Base-by-base conservation (phyloP, 2,329 filamentous ascomycete genomes). In the Alternaria longipes region DNA sequence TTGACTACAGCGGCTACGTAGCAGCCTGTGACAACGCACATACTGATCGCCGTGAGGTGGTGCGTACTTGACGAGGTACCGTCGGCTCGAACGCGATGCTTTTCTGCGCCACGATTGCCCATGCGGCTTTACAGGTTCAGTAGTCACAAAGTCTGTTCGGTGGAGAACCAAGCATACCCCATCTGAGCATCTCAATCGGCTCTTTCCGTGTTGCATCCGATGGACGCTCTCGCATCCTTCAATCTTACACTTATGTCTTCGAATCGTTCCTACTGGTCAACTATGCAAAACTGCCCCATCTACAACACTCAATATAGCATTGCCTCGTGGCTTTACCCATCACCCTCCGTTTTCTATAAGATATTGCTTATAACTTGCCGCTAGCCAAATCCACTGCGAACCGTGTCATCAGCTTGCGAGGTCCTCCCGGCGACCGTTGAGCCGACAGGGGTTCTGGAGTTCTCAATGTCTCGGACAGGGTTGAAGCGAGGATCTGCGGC, bases 401-500 rank as follows among this genome's bases (percentile, higher is more conserved):
- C 47, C 26, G 55, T 68, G 54, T 68, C 59, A 67, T 71, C 65
- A 54, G 46, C 46, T 36, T 55, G 56, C 52, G 56, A 61, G 47
- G 51, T 56, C 30, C 51, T 52, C 62, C 65, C 45, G 50, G 60
- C 54, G 44, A 34, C 40, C 55, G 59, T 57, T 55, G 65, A 59
- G 62, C 58, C 59, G 62, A 58, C 71, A 60, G 54, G 63, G 67
- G 58, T 65, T 68, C 65, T 71, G 68, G 64, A 55, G 66, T 66
- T 69, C 57, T 46, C 46, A 54, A 44, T 62, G 70, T 72, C 66
- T 73, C 69, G 65, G 61, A 65, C 60, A 61, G 60, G 66, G 67
- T 26, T 66, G 56, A 71, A 72, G 70, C 70, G 70, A 71, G 61
- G 64, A 65, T 70, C 68, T 73, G 70, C 70, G 67, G 69, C 70